Base-by-base conservation (phyloP, 148 eudicot genomes). In the Cornus suecica region DNA sequence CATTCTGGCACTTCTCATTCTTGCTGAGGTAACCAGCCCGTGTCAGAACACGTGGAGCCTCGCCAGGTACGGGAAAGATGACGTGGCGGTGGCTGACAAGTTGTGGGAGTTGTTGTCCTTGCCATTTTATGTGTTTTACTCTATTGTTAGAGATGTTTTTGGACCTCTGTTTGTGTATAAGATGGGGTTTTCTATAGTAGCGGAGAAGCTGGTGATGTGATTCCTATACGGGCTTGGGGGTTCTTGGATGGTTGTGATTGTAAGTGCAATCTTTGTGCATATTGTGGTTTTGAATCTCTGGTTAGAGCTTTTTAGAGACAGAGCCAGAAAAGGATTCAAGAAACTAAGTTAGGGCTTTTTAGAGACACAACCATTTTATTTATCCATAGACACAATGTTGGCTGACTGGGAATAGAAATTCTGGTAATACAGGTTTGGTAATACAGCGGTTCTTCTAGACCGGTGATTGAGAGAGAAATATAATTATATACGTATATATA, bases 1-100 rank as follows among this genome's bases (percentile, higher is more conserved):
- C 28, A 48, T 94, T 32, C 81, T 94, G 2, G 75, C 69, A 0
- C 87, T 94, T 23, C 83, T 94, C 51, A 60, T 80, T 45, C 78
- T 94, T 52, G 98, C 97, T 0, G 98, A 94, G 86, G 79, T 86
- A 25, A 92, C 98, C 6, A n/a, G n/a, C n/a, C n/a, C n/a, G n/a
- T n/a, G n/a, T n/a, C n/a, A n/a, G n/a, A n/a, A n/a, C n/a, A n/a
- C n/a, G n/a, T n/a, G n/a, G n/a, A n/a, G n/a, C n/a, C n/a, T n/a
- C n/a, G n/a, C n/a, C n/a, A n/a, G n/a, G 54, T 60, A 78, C 32
- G 62, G 89, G 34, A 83, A 77, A 31, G 65, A 65, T 22, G 90
- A 87, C 62, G 73, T 79, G 24, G 61, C 71, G n/a, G 69, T 24
- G 5, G 97, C 95, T 37, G 78, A 80, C 0, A 69, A 52, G 71